phyloP scores from a whole-genome alignment of 202 grass and related monocot genomes.

The Saccharum hybrid region DNA sequence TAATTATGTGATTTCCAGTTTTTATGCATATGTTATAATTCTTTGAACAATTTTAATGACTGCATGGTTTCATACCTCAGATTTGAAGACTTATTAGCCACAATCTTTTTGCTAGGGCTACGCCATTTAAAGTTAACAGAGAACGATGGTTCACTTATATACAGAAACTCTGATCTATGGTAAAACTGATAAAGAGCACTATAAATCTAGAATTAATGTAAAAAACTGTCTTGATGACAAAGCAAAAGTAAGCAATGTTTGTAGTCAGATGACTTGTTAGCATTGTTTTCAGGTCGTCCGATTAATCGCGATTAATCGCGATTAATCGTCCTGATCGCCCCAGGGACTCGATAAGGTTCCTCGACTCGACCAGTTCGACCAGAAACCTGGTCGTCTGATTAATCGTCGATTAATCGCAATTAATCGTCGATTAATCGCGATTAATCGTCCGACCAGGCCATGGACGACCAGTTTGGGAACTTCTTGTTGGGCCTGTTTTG shows the following conservation, averaged over 20 bases:
- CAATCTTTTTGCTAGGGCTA: not conserved
- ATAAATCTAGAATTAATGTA: not conserved
- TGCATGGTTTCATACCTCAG: not conserved
- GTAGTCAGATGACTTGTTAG: not conserved
- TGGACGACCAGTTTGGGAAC: too few species aligned
- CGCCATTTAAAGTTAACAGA: not conserved
- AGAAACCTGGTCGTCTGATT: too few species aligned
- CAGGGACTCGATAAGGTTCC: too few species aligned
- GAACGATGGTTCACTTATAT: not conserved
- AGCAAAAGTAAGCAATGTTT: not conserved
- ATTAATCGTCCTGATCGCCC: too few species aligned
- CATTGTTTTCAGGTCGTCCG: too few species aligned
- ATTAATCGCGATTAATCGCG: too few species aligned
- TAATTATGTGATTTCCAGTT: not conserved
- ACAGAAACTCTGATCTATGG: not conserved
- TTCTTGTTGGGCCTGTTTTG: too few species aligned
- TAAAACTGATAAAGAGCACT: conserved; percentile 3
- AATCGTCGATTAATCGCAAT: too few species aligned
- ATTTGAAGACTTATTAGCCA: not conserved
- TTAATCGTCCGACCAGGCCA: too few species aligned
- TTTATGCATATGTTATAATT: not conserved
- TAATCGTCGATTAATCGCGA: too few species aligned
- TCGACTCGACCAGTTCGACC: too few species aligned
- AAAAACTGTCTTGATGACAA: not conserved
- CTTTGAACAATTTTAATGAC: not conserved